phyloP scores from a whole-genome alignment of 331 rosid species.

The Malus hybrid region DNA sequence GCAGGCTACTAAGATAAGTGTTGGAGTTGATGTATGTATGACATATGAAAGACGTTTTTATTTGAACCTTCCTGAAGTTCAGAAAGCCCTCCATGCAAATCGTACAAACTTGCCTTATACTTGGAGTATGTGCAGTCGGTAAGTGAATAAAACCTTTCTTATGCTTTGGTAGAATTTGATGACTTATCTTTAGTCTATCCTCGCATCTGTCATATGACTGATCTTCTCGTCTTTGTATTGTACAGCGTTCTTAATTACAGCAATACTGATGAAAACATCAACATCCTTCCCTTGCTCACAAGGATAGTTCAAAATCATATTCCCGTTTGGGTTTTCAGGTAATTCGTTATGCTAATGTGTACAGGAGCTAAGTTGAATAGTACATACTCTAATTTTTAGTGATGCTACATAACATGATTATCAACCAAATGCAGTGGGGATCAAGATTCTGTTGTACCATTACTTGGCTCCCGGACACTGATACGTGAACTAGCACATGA shows the following conservation, averaged over 20 bases:
- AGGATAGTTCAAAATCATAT: slow-evolving; percentile 57
- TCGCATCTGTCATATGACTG: background rate
- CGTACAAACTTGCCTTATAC: slow-evolving; percentile 61
- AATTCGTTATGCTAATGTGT: background rate
- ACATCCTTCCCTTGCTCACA: slow-evolving; percentile 72
- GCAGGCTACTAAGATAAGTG: slow-evolving; percentile 80
- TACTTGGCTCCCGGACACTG: slow-evolving; percentile 72
- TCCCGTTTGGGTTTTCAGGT: slow-evolving; percentile 93
- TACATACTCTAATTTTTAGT: background rate
- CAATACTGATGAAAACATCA: slow-evolving; percentile 42
- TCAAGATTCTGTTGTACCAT: slow-evolving; percentile 80
- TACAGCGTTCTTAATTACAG: slow-evolving; percentile 57
- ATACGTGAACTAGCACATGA: slow-evolving; percentile 76
- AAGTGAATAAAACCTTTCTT: slow-evolving; percentile 12
- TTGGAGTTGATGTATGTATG: slow-evolving; percentile 83
- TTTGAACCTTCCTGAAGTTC: slow-evolving; percentile 82
- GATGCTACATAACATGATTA: background rate
- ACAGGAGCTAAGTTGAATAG: slow-evolving; percentile 7
- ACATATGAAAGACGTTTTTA: slow-evolving; percentile 46
- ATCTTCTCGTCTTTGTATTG: slow-evolving; percentile 40
- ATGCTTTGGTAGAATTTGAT: background rate
- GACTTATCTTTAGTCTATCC: background rate
- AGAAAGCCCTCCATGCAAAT: slow-evolving; percentile 87
- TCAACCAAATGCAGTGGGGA: slow-evolving; percentile 53
- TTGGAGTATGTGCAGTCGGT: slow-evolving; percentile 80